A percentile compares a stretch with the other conserved stretches of the same genome.
Evolutionary conservation across 1,284 basidiomycete species (phyloP).

Genomic region (Fomitopsis schrenkii): DNA sequence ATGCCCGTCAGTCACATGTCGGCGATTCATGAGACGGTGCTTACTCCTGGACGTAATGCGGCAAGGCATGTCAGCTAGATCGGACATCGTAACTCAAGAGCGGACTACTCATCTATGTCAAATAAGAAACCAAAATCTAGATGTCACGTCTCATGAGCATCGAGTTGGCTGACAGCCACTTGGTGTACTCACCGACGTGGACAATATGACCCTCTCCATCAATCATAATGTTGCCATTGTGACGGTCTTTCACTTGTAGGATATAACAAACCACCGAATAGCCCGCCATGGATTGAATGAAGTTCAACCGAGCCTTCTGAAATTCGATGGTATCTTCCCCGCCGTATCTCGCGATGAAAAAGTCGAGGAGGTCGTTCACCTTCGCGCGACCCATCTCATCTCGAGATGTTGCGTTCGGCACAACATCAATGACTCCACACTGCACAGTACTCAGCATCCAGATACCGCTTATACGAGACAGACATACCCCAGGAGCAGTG

Average conservation of each 20-base stretch:
- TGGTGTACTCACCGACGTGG: constrained; percentile 72
- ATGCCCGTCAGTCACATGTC: background rate
- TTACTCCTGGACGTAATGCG: constrained; percentile 38
- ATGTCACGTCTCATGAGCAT: constrained; percentile 1
- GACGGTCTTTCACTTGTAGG: constrained; percentile 94
- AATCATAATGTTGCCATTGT: constrained; percentile 99
- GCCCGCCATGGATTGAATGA: constrained; percentile 98
- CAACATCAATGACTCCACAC: constrained; percentile 99
- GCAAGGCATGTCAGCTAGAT: constrained; percentile 17
- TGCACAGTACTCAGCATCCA: constrained; percentile 28
- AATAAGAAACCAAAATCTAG: constrained; percentile 98
- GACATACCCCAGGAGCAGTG: constrained; percentile 88
- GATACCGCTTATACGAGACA: background rate
- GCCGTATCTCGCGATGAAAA: constrained; percentile 96
- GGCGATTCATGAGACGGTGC: background rate
- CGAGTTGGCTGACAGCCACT: background rate
- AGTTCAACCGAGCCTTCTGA: constrained; percentile 92
- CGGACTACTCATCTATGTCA: constrained; percentile 84
- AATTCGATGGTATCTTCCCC: constrained; percentile 86
- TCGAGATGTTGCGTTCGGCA: constrained; percentile 95
- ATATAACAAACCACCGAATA: constrained; percentile 99
- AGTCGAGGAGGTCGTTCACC: constrained; percentile 93
- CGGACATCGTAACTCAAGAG: constrained; percentile 3
- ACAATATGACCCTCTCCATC: constrained; percentile 95
- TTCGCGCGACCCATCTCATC: constrained; percentile 99